phyloP scores from a whole-genome alignment of 73 alveolate species.

The Tetrahymena elliotti region DNA sequence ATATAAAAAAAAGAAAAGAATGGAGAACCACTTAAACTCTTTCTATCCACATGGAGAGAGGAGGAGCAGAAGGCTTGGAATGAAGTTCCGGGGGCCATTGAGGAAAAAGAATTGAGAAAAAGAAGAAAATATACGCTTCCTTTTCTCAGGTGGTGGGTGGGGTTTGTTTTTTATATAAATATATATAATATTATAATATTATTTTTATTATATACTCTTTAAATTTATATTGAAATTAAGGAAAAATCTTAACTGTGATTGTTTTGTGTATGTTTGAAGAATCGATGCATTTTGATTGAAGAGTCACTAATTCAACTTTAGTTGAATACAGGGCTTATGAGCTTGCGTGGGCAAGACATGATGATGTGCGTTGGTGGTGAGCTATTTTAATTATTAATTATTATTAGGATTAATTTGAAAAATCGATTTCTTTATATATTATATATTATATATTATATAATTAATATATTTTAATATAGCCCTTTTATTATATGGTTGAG shows the following conservation, averaged over 20 bases:
- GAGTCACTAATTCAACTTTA: not conserved
- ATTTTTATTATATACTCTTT: not conserved
- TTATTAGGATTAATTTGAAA: not conserved
- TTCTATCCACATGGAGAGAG: slow-evolving; percentile 1
- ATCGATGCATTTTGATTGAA: not conserved
- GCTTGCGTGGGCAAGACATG: slow-evolving; percentile 5
- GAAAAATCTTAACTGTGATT: not conserved
- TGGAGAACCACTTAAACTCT: not conserved
- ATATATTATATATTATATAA: not conserved
- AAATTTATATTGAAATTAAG: not conserved
- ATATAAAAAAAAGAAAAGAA: not conserved
- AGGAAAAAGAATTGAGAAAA: not conserved
- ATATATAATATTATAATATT: not conserved
- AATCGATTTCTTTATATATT: not conserved
- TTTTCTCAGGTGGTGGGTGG: not conserved
- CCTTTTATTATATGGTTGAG: not conserved
- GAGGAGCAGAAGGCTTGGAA: slow-evolving; percentile 1
- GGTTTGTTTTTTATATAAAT: not conserved
- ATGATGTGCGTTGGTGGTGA: not conserved
- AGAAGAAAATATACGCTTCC: not conserved
- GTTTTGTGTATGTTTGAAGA: not conserved
- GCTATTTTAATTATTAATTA: not conserved
- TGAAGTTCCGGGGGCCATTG: slow-evolving; percentile 2
- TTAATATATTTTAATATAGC: not conserved
- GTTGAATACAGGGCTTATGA: not conserved